Base-by-base conservation (phyloP, 1,284 basidiomycete genomes). In the Thelephora terrestris region DNA sequence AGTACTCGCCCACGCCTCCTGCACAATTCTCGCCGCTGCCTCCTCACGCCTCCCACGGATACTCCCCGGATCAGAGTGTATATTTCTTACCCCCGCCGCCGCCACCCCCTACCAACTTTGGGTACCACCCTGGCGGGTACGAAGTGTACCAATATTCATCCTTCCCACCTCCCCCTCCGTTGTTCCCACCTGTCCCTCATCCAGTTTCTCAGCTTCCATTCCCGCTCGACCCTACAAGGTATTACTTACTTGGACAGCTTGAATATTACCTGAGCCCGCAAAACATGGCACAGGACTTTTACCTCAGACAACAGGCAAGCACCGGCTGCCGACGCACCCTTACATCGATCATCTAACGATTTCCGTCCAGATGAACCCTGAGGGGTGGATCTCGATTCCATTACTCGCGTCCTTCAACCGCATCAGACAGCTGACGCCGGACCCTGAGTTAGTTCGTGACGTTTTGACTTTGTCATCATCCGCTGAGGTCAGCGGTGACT, bases 181-280 rank as follows among this genome's bases (percentile, higher is more conserved):
- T 53, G 32, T 40, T 5, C 16, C 56, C 58, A n/a, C 71, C 73
- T 1, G 60, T 81, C 18, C 81, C 85, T 0, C 68, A 71, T 45
- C 83, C 84, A 0, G 58, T 79, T 38, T 74, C 83, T 2, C 65
- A 69, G 14, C 55, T 81, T 9, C 62, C 73, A 10, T 81, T 79
- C 66, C 72, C 77, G 1, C 63, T 87, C 18, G 87, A 91, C 57
- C 65, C 75, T 9, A 76, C 75, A 44, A 64, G 79, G 48, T 81
- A 74, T 57, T 80, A 76, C 58, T 69, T 92, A 24, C 74, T 91
- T 25, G 84, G 79, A 4, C 89, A 93, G 65, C 67, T 93, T 50
- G 91, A 94, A 65, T 94, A 91, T 64, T 94, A 93, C 67, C 73
- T 94, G 53, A 89, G 87, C 59, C 74, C 82, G 51, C 81, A 94